Evolutionary conservation across 345 rosid species (phyloP), one percentile per base, ranked within the genome.

Genomic region (Salix exigua): DNA sequence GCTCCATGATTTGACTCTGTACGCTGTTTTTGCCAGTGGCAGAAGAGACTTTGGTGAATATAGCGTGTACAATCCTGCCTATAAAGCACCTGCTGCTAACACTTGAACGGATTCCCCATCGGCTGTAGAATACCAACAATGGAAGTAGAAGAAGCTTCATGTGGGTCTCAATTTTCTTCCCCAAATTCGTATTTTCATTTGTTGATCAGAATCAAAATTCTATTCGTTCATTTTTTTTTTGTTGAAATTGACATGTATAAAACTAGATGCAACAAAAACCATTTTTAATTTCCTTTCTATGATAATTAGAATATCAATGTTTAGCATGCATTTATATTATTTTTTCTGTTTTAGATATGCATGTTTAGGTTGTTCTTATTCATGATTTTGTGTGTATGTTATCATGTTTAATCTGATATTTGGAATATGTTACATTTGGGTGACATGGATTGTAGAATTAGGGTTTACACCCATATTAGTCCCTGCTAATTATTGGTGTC

Each of bases 41-140:
- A 92, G 87, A 78, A 91, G 98, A 83, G 97, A 92, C 19, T 95
- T 93, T 30, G 97, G 97, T 1, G 97, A 96, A 63, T 93, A 86
- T 88, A 96, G 98, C 64, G 96, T 93, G 33, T 96, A 88, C 86
- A 91, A 90, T 82, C 93, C 92, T 50, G 76, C 83, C 40, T 91
- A 87, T 81, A 88, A 81, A 75, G 69, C 73, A 46, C 79, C 71
- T 23, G 72, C 30, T 42, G 73, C 50, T 6, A 3, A 19, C 62
- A 50, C 6, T 7, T 30, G 7, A 40, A 14, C 5, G 7, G 31
- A 35, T 10, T 68, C 53, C 13, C 37, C 73, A 50, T 25, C 13
- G 17, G 33, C 33, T 16, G 38, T 48, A 48, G 19, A 48, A 48
- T 17, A 48, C 53, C 53, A 48, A 17, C 53, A 48, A 48, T 48